Percentiles rank a stretch among this genome's conserved stretches.
Evolutionary conservation across 164 flowering plant genomes (phyloP).

Genomic region (Chloranthus sessilifolius): DNA sequence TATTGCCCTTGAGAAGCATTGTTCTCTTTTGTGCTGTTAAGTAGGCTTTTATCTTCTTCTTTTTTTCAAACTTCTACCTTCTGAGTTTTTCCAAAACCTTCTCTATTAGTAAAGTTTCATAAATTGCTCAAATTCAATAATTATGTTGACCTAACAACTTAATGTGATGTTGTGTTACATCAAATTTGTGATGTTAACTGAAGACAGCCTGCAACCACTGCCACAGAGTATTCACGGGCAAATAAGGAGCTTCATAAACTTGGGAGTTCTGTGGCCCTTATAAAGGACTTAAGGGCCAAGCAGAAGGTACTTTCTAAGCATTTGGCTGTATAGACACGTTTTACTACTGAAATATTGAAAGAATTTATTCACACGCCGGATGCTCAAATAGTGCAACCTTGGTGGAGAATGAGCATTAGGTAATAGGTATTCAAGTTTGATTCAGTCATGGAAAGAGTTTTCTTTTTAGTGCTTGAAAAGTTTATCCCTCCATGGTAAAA

Average conservation of each 20-base stretch:
- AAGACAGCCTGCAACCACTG: constrained; percentile 90
- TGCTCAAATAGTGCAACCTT: too few species aligned
- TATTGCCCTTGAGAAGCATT: too few species aligned
- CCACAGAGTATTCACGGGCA: constrained; percentile 66
- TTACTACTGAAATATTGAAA: neutral
- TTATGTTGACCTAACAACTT: too few species aligned
- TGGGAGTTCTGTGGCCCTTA: constrained; percentile 55
- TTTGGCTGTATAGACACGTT: neutral
- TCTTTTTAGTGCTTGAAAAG: too few species aligned
- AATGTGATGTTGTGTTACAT: constrained; percentile 3
- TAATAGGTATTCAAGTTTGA: neutral
- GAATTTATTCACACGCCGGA: too few species aligned
- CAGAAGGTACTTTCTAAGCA: constrained; percentile 49
- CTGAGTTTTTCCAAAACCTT: neutral
- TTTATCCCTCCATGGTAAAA: too few species aligned
- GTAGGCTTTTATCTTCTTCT: neutral
- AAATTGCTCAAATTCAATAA: neutral
- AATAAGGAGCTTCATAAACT: constrained; percentile 84
- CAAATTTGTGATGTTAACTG: constrained; percentile 23
- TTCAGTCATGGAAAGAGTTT: neutral
- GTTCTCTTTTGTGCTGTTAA: neutral
- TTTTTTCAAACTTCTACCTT: neutral
- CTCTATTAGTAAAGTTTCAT: neutral
- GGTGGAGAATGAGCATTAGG: too few species aligned
- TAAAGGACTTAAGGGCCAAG: constrained; percentile 55